Conservation (phyloP, 352 stramenopile genomes). For the Thraustochytrium striatum region DNA sequence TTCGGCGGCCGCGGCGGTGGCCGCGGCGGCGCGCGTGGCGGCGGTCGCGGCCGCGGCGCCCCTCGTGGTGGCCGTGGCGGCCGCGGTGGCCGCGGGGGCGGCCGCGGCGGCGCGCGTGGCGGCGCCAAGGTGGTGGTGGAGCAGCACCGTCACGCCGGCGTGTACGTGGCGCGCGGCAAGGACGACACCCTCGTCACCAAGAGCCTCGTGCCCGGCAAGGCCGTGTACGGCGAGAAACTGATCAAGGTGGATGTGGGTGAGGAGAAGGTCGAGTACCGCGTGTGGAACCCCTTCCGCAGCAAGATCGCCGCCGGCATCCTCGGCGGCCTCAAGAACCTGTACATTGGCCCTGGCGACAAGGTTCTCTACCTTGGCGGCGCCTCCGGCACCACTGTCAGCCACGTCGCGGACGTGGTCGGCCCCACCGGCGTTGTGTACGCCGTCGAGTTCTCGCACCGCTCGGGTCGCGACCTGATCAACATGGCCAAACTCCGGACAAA, state of each 20-base stretch:
- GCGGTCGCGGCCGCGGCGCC: no score
- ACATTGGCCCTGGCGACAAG: slow-evolving; percentile 93
- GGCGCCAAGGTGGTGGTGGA: background rate
- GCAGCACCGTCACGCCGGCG: slow-evolving; percentile 65
- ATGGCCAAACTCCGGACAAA: slow-evolving; percentile 98
- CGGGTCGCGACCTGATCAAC: slow-evolving; percentile 97
- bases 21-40: no score
- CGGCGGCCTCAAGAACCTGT: slow-evolving; percentile 97
- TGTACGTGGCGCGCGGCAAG: slow-evolving; percentile 97
- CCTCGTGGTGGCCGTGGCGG: background rate
- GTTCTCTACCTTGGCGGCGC: slow-evolving; percentile 98
- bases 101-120: background rate
- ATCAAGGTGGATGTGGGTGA: slow-evolving; percentile 88
- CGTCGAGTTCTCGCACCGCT: slow-evolving; percentile 98
- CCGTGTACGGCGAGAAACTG: slow-evolving; percentile 98
- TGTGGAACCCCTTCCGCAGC: slow-evolving; percentile 99
- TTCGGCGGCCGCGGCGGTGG: no score
- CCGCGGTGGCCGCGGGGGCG: no score
- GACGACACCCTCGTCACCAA: slow-evolving; percentile 97
- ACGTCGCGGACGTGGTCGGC: slow-evolving; percentile 98
- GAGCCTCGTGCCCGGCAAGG: slow-evolving; percentile 96
- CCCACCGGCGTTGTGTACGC: slow-evolving; percentile 89
- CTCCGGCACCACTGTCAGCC: slow-evolving; percentile 95
- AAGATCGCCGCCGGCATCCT: slow-evolving; percentile 98
- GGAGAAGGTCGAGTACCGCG: slow-evolving; percentile 98